These are phyloP conservation scores for Clonostachys rhizophaga DNA, from an alignment of 2,329 filamentous ascomycete genomes.

Conservation along the genomic window DNA sequence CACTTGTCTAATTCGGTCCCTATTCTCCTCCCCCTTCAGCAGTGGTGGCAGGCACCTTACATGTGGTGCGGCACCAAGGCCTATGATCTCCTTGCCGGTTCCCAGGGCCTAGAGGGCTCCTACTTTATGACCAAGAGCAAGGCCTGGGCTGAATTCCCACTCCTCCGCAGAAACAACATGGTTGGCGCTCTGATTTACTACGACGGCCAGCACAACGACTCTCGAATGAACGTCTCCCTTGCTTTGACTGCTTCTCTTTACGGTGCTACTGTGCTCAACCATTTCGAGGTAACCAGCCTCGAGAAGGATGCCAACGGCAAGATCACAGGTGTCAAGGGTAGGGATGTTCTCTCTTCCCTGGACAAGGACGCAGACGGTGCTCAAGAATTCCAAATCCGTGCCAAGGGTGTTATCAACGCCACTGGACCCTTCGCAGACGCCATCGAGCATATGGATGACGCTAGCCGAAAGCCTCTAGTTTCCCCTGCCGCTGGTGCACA, in stretches of 20 bases:
- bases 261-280: conserved; percentile 75
- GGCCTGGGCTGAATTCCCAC: conserved; percentile 72
- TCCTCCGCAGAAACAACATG: conserved; percentile 69
- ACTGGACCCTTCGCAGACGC: conserved; percentile 80
- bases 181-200: conserved; percentile 82
- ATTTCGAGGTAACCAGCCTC: conserved; percentile 72
- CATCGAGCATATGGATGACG: conserved; percentile 77
- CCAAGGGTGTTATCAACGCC: conserved; percentile 79
- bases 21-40: conserved; percentile 77
- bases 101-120: conserved; percentile 77
- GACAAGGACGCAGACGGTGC: conserved; percentile 33
- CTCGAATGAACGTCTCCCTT: conserved; percentile 80
- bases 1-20: conserved; percentile 78
- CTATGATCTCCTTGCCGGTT: conserved; percentile 77
- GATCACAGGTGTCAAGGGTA: conserved; percentile 59
- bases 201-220: conserved; percentile 83
- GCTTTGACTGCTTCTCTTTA: conserved; percentile 78
- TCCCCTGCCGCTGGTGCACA: conserved; percentile 80
- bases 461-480: conserved; percentile 64
- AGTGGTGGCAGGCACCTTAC: conserved; percentile 79
- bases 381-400: conserved; percentile 64
- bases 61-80: conserved; percentile 69
- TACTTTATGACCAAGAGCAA: conserved; percentile 77
- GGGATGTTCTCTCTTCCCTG: conserved; percentile 51
- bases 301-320: conserved; percentile 67